Evolutionary conservation across 2,329 filamentous ascomycete genomes (phyloP), one percentile per base, ranked within the genome.

Genomic region (Penicillium sp.): DNA sequence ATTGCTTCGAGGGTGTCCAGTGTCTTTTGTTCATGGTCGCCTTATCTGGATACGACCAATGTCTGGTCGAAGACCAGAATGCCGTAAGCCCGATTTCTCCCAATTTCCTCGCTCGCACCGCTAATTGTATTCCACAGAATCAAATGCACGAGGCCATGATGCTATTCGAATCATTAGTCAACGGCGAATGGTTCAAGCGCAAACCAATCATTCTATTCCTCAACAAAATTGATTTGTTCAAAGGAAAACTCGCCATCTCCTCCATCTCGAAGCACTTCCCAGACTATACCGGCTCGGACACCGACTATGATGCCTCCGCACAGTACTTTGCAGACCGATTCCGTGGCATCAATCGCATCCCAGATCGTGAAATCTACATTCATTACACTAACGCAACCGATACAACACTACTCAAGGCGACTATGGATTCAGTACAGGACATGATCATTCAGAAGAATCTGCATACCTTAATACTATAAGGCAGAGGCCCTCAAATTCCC

Each of bases 11-110:
- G 74, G 94, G 94, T 64, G 92, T 96, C 62, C 92, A 94, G 71
- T 93, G 91, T 66, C 82, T 97, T 54, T 81, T 97, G 41, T 97
- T 97, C 78, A 84, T 97, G 65, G 93, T 96, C 52, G 93, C 93
- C 48, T 93, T 97, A 67, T 96, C 92, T 63, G 93, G 93, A 59
- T 97, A 97, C 75, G 93, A 97, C 72, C 94, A 97, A 75, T 96
- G 93, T 70, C 80, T 97, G 49, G 91, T 97, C 4, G 93, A 97
- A 78, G 93, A 97, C 74, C 93, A 96, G 76, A 94, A 96, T 73
- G 93, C 93, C 62, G 92, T 96, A 82, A 80, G 91, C 81, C n/a
- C 27, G 6, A 19, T 50, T 12, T 49, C 23, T 29, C 19, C 21
- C 19, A 19, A 35, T 19, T 9, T 49, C 3, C 17, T 50, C 29